A percentile compares a stretch with the other conserved stretches of the same genome.
Conservation (phyloP, 2,329 filamentous ascomycete species). For the Xylaria sp. region DNA sequence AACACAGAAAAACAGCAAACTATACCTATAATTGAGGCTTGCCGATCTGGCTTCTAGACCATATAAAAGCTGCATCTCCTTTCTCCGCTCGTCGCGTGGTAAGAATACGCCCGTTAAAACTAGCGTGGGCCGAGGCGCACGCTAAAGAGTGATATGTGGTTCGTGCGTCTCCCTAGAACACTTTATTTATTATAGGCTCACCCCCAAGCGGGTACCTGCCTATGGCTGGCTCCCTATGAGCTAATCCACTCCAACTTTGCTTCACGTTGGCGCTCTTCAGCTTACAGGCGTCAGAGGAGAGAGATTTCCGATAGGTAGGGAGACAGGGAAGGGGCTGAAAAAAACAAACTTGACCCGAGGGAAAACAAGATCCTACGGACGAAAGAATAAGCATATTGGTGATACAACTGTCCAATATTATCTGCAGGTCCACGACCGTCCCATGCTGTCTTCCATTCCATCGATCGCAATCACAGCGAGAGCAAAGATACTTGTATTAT, state of each 20-base stretch:
- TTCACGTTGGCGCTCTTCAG: conserved; percentile 19
- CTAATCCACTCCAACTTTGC: conserved; percentile 15
- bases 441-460: neutral
- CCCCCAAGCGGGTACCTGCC: conserved; percentile 25
- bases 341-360: neutral
- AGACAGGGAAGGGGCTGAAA: conserved; percentile 17
- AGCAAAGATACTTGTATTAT: neutral
- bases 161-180: neutral
- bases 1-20: neutral
- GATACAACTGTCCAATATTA: conserved; percentile 18
- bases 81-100: conserved; percentile 45
- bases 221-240: conserved; percentile 6
- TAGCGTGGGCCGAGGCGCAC: conserved; percentile 6
- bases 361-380: neutral
- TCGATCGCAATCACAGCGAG: neutral
- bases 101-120: conserved; percentile 38
- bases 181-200: neutral
- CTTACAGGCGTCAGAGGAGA: neutral
- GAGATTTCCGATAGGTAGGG: neutral
- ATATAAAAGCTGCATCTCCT: conserved; percentile 4
- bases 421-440: neutral
- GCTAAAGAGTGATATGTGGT: neutral
- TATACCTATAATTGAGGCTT: neutral
- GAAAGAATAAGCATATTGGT: conserved; percentile 1
- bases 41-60: neutral